Percentiles rank a stretch among this genome's conserved stretches.
Conservation (phyloP, 257 asterid genomes). For the Plantago elongata region DNA sequence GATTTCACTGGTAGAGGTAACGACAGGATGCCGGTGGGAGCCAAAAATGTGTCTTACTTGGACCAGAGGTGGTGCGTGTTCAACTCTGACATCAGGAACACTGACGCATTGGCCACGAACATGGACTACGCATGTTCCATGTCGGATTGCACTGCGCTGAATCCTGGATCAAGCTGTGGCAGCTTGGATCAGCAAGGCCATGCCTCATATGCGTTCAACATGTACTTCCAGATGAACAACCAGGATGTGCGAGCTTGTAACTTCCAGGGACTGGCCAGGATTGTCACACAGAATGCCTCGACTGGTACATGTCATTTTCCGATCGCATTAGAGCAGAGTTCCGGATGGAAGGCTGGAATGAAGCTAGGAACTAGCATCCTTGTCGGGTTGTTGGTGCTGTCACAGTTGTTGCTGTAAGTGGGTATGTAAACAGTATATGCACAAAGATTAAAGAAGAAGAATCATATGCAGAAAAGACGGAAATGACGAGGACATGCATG, state of each 20-base stretch:
- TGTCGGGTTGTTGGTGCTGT: constrained; percentile 10
- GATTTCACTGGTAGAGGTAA: constrained; percentile 45
- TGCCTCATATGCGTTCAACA: constrained; percentile 50
- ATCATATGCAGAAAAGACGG: no score
- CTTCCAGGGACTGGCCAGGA: constrained; percentile 44
- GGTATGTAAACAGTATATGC: no score
- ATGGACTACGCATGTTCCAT: constrained; percentile 29
- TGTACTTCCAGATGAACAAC: constrained; percentile 32
- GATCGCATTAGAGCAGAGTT: constrained; percentile 34
- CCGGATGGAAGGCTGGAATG: constrained; percentile 16
- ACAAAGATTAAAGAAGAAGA: no score
- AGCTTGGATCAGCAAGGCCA: constrained; percentile 3
- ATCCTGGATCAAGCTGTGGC: constrained; percentile 23
- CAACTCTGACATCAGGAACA: constrained; percentile 7
- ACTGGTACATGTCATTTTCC: constrained; percentile 42
- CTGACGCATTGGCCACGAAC: constrained; percentile 5
- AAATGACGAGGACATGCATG: no score
- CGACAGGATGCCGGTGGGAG: constrained; percentile 32
- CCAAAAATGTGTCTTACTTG: constrained; percentile 43
- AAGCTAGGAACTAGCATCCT: background rate
- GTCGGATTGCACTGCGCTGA: constrained; percentile 44
- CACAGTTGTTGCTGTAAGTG: no score
- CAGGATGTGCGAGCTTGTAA: constrained; percentile 49
- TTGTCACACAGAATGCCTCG: constrained; percentile 35
- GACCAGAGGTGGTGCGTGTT: constrained; percentile 54